A percentile compares a stretch with the other conserved stretches of the same genome.
phyloP scores from a whole-genome alignment of 1,284 basidiomycete genomes.

The Fistulina hepatica region DNA sequence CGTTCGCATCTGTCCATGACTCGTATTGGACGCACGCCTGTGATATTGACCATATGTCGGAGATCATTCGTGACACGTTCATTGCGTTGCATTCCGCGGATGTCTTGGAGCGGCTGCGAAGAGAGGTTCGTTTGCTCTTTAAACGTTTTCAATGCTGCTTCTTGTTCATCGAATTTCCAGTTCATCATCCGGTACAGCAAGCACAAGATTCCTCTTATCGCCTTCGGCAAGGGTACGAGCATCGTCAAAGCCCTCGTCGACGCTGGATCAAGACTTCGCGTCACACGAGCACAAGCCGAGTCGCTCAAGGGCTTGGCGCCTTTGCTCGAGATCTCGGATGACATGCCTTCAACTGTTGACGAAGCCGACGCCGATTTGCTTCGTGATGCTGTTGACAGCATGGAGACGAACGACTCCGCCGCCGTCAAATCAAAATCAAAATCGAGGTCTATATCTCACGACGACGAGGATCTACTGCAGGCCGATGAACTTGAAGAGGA shows the following conservation, averaged over 20 bases:
- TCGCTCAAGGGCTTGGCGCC: conserved; percentile 23
- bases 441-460: conserved; percentile 10
- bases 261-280: conserved; percentile 34
- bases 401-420: conserved; percentile 15
- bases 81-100: conserved; percentile 86
- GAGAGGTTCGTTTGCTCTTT: conserved; percentile 39
- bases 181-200: conserved; percentile 72
- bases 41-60: conserved; percentile 84
- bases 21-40: conserved; percentile 98
- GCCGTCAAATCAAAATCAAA: conserved; percentile 13
- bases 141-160: not conserved
- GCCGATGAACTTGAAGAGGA: conserved; percentile 12
- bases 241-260: conserved; percentile 29
- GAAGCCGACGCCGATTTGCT: conserved; percentile 16
- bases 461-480: conserved; percentile 12
- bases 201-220: conserved; percentile 61
- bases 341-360: conserved; percentile 15
- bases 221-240: conserved; percentile 29
- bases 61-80: conserved; percentile 87
- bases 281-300: conserved; percentile 29
- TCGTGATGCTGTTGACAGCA: conserved; percentile 16
- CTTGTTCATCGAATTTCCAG: conserved; percentile 28
- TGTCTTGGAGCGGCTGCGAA: conserved; percentile 53
- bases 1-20: conserved; percentile 95
- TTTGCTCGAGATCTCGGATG: conserved; percentile 24